Evolutionary conservation across 768 basidiomycete genomes (phyloP), one percentile per base, ranked within the genome.

Genomic region (Xerocomus brunneocitrinus): DNA sequence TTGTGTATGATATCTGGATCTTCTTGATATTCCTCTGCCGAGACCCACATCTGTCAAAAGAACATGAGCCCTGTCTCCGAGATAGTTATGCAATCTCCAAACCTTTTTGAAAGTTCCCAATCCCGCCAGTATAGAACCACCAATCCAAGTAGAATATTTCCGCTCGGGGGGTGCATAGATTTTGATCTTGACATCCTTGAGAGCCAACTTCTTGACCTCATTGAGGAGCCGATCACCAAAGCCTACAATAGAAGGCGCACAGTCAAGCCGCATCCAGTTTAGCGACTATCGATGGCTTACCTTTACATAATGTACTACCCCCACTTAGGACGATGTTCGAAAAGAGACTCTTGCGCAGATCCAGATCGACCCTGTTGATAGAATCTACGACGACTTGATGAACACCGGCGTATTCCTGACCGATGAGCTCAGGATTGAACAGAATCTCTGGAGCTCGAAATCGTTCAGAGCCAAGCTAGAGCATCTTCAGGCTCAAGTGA

Each of bases 321-420:
- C 97, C 97, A 59, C 91, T 94, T 13, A 99, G 79, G 51, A 98
- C 94, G 58, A 99, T 90, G 72, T 98, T 99, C 42, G 93, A 91
- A 71, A 92, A 99, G 49, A 99, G 75, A 58, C 83, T 89, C 75
- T 98, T 97, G 53, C 97, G 82, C 58, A 99, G 79, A 76, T 99
- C 97, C 62, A 98, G 75, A 74, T 99, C 97, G 32, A 97, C 93
- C 40, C 94, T 80, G 71, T 87, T 91, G 69, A 98, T 98, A 8
- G 95, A 95, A 73, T 99, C 94, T n/a, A 98, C 92, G 12, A 98
- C 89, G 35, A 98, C 92, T 71, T 99, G 95, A 70, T 98, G 97
- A 10, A 98, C 93, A 49, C 97, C 97, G 25, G 91, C 87, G 64
- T 95, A 94, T 72, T 99, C 97, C 62, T 91, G 86, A 7, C 97